Base-by-base conservation (phyloP, 2,329 filamentous ascomycete genomes). In the Sclerotinia nivalis region DNA sequence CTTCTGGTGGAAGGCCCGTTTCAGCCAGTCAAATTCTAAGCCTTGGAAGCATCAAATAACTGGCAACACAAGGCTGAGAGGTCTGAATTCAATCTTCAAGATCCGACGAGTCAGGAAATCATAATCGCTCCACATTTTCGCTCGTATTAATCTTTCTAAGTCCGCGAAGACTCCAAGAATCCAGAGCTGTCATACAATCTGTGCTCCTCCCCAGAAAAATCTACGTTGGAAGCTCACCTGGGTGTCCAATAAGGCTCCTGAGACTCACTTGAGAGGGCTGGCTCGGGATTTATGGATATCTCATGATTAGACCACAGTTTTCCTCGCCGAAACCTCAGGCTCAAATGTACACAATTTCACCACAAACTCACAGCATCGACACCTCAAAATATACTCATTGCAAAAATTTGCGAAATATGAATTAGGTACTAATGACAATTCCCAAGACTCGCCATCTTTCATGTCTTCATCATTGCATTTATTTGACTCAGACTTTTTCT, bases 381-480 rank as follows among this genome's bases (percentile, higher is more conserved):
- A 9, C 34, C 15, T 9, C 20, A 5, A 18, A 31, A 10, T n/a
- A 43, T 43, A 45, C 6, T 25, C 7, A 18, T 58, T 66, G 5
- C 18, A 20, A 28, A 43, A 66, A 37, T 58, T 1, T 43, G 20
- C 8, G 7, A 58, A n/a, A 58, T 55, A 45, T 3, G 37, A 28
- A 28, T 18, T 43, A 31, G n/a, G n/a, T 45, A 66, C 43, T 12
- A 49, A 52, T 31, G 34, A 25, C 1, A 66, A 25, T 34, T 66
- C 37, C 22, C 13, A 28, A 34, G 25, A 43, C 34, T 43, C 12
- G 45, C 45, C 50, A 45, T 55, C 52, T 34, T 34, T 45, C 20
- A 54, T 61, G 49, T 65, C 43, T 37, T 66, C 43, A 64, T 69
- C 22, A 22, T 66, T 40, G 25, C 13, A n/a, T 43, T 61, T 40